These are phyloP conservation scores for Cylindrotheca fusiformis DNA, from an alignment of 108 stramenopile genomes.

Conservation along the genomic window DNA sequence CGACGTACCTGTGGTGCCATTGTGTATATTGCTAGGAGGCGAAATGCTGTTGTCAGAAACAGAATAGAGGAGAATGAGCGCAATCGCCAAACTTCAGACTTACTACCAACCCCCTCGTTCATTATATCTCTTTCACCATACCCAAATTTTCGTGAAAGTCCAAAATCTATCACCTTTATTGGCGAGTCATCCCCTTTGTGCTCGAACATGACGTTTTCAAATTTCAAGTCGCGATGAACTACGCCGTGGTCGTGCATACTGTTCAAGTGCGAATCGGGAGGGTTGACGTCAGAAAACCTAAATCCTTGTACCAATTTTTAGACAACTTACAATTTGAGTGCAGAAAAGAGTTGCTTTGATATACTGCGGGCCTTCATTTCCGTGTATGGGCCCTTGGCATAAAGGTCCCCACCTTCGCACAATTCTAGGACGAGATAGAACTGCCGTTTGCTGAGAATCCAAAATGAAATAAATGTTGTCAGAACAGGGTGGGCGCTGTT, in stretches of 20 bases:
- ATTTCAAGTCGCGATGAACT: constrained; percentile 37
- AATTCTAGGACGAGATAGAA: constrained; percentile 83
- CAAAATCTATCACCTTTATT: constrained; percentile 88
- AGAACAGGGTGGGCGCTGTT: constrained; percentile 17
- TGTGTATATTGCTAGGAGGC: too few relatives aligned
- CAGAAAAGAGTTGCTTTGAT: constrained; percentile 47
- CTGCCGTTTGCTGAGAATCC: constrained; percentile 9
- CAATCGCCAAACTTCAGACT: too few relatives aligned
- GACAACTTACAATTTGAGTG: too few relatives aligned
- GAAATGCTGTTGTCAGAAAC: too few relatives aligned
- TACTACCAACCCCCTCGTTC: too few relatives aligned
- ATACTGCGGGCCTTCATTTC: constrained; percentile 68
- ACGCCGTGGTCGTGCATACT: constrained; percentile 56
- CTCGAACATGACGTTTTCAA: constrained; percentile 39
- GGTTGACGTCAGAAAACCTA: constrained; percentile 79
- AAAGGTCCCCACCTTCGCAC: constrained; percentile 87
- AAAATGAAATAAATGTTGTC: too few relatives aligned
- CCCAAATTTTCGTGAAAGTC: constrained; percentile 61
- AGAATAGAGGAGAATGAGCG: too few relatives aligned
- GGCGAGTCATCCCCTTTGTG: constrained; percentile 32
- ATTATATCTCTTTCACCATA: constrained; percentile 10
- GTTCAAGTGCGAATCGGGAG: constrained; percentile 80
- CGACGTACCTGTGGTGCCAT: not conserved
- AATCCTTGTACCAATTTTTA: constrained; percentile 77
- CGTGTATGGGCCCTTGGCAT: constrained; percentile 75